Evolutionary conservation across 1,284 basidiomycete species (phyloP), one percentile per base, ranked within the genome.

Genomic region (Apiotrichum mycotoxinovorans): DNA sequence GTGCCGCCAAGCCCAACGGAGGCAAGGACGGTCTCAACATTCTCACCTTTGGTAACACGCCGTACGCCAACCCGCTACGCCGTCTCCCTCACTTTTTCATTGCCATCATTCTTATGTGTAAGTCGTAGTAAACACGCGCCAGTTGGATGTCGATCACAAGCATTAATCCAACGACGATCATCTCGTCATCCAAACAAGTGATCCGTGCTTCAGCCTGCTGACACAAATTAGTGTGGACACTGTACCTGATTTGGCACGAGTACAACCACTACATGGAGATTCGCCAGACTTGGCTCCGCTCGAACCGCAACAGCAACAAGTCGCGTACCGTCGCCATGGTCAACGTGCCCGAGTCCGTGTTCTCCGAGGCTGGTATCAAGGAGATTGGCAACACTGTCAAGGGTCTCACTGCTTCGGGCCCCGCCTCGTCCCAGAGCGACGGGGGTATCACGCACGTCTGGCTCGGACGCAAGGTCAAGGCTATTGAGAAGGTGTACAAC

Each of bases 281-380:
- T 18, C 90, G 95, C 34, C 93, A 97, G 72, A 81, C 85, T 51
- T 89, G 91, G 80, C 84, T 98, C 50, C 84, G 90, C 61, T 84
- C 86, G 58, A 88, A 95, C 70, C 80, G 88, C 0, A 78, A 81
- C 38, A 83, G 85, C 8, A 84, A 88, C 0, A 89, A 93, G 77
- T 88, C 93, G 2, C 88, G 86, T 64, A 96, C 94, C 3, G 82
- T 98, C 20, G 84, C 93, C 46, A 81, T 98, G 62, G 91, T 91
- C 17, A 91, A 91, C 45, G 85, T 98, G 9, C 92, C 94, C n/a
- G 76, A 83, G 44, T 83, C 85, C 54, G 87, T 87, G 67, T 84
- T 92, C 62, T 77, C 76, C 44, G 75, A 75, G 47, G 41, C 66
- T 1, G 65, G 69, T 18, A 63, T 79, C 62, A 79, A 82, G 22